These are phyloP conservation scores for Reticulascus tulasneorum DNA, from an alignment of 2,329 filamentous ascomycete genomes.

Conservation along the genomic window DNA sequence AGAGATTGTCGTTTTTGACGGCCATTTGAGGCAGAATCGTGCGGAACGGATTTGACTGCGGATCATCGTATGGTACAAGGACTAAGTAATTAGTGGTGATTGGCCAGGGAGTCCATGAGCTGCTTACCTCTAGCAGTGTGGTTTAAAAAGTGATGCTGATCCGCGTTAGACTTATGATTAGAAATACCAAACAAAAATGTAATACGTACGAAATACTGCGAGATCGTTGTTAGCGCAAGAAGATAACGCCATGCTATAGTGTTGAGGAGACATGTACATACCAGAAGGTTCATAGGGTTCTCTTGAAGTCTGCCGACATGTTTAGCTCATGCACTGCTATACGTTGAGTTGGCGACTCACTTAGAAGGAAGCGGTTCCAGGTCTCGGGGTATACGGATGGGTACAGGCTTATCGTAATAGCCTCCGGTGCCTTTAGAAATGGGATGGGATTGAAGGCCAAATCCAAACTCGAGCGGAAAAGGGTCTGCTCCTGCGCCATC, in stretches of 20 bases:
- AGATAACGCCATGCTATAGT: not conserved
- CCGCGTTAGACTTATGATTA: constrained; percentile 4
- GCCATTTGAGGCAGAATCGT: constrained; percentile 57
- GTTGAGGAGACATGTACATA: constrained; percentile 19
- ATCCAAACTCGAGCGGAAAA: not conserved
- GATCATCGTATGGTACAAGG: constrained; percentile 47
- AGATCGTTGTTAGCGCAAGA: constrained; percentile 17
- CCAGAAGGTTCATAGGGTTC: constrained; percentile 76
- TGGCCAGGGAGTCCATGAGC: constrained; percentile 22
- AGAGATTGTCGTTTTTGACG: constrained; percentile 63
- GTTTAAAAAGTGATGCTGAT: constrained; percentile 63
- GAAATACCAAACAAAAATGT: too few relatives aligned
- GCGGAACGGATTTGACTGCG: constrained; percentile 49
- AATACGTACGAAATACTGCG: constrained; percentile 46
- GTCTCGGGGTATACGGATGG: constrained; percentile 50
- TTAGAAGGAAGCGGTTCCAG: constrained; percentile 44
- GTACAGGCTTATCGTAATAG: constrained; percentile 68
- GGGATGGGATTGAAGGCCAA: not conserved
- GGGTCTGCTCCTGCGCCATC: not conserved
- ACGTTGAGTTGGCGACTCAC: constrained; percentile 19
- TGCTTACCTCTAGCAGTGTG: constrained; percentile 68
- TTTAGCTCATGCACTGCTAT: too few relatives aligned
- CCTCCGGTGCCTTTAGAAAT: constrained; percentile 50
- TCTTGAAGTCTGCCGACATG: constrained; percentile 55
- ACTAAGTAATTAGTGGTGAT: constrained; percentile 34